Conservation (phyloP, 1,284 basidiomycete genomes). For the Irpex lacteus region DNA sequence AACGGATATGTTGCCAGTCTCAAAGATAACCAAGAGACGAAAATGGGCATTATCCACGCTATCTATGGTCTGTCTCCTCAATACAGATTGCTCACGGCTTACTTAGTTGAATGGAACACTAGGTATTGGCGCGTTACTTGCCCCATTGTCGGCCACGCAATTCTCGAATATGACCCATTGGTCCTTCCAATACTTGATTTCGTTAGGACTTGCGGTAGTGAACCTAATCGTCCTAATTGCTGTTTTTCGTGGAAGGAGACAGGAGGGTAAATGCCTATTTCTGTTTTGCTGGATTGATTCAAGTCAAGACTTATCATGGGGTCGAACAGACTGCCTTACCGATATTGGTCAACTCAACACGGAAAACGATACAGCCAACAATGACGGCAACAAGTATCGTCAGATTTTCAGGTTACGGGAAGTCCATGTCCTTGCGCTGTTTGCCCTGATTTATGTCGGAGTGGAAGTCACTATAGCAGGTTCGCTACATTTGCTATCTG, state of each 20-base stretch:
- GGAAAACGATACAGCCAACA: slow-evolving; percentile 12
- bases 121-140: slow-evolving; percentile 58
- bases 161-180: slow-evolving; percentile 49
- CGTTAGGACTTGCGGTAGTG: slow-evolving; percentile 49
- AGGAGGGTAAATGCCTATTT: slow-evolving; percentile 42
- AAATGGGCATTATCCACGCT: slow-evolving; percentile 67
- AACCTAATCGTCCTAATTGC: slow-evolving; percentile 42
- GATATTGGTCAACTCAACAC: slow-evolving; percentile 30
- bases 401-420: slow-evolving; percentile 36
- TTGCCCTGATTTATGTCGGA: slow-evolving; percentile 46
- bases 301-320: too few relatives aligned
- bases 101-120: not conserved
- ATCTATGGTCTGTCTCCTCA: slow-evolving; percentile 27
- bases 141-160: slow-evolving; percentile 64
- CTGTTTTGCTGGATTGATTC: not conserved
- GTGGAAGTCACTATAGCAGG: slow-evolving; percentile 47
- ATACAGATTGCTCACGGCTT: not conserved
- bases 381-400: slow-evolving; percentile 31
- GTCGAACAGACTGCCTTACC: slow-evolving; percentile 28
- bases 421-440: slow-evolving; percentile 42
- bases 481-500: slow-evolving; percentile 18
- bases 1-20: slow-evolving; percentile 54
- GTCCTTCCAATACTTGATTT: slow-evolving; percentile 67
- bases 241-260: slow-evolving; percentile 55
- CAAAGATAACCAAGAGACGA: slow-evolving; percentile 41